Evolutionary conservation across 2,329 filamentous ascomycete genomes (phyloP).

Genomic region (Mollisiaceae sp.): DNA sequence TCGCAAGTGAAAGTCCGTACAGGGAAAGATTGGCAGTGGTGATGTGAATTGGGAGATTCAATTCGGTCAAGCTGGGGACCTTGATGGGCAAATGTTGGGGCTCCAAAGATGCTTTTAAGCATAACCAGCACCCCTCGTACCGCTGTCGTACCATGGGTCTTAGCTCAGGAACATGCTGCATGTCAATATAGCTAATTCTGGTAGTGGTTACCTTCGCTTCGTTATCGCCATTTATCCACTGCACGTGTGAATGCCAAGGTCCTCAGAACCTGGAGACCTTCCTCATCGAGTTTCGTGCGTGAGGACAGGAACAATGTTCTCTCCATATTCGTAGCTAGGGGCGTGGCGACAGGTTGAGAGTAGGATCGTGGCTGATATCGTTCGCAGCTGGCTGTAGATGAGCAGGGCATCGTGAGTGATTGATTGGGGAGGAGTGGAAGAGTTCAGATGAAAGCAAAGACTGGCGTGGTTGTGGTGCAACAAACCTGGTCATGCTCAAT

Average conservation of each 20-base stretch:
- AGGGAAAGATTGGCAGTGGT: not conserved
- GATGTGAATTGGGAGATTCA: not conserved
- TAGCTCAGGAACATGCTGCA: constrained; percentile 14
- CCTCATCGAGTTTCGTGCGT: constrained; percentile 12
- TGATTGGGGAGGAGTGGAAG: not conserved
- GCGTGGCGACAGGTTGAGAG: not conserved
- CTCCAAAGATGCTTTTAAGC: constrained; percentile 17
- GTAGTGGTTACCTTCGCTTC: constrained; percentile 23
- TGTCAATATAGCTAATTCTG: not conserved
- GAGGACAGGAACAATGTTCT: not conserved
- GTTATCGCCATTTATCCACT: constrained; percentile 15
- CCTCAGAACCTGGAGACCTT: constrained; percentile 16
- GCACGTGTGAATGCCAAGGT: constrained; percentile 19
- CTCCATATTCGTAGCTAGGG: not conserved
- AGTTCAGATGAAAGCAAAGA: not conserved
- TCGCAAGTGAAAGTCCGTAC: not conserved
- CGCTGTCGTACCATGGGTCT: no score
- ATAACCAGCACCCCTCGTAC: not conserved
- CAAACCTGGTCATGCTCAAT: no score
- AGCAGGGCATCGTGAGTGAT: not conserved
- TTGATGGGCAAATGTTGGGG: constrained; percentile 6
- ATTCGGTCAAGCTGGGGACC: constrained; percentile 16
- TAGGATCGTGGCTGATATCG: not conserved
- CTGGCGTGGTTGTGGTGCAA: no score
- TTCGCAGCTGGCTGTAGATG: not conserved